phyloP scores from a whole-genome alignment of 2,329 filamentous ascomycete species.

The Monilinia fructigena region DNA sequence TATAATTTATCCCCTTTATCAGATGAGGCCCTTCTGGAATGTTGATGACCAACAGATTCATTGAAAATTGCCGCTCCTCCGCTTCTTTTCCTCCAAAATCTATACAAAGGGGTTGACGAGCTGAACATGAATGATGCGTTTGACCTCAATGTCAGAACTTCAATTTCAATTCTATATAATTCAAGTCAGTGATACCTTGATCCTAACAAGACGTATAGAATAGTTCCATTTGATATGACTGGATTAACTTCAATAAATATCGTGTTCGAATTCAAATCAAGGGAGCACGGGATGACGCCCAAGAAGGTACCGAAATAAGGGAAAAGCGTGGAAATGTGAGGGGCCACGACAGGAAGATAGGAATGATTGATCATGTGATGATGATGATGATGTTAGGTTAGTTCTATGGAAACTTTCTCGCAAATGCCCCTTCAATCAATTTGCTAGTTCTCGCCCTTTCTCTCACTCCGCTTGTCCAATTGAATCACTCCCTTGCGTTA shows the following conservation, averaged over 20 bases:
- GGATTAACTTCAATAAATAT: conserved; percentile 1
- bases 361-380: conserved; percentile 28
- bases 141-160: neutral
- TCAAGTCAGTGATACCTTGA: conserved; percentile 8
- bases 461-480: conserved; percentile 14
- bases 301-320: conserved; percentile 21
- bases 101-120: conserved; percentile 5
- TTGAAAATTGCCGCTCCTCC: neutral
- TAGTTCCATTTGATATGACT: neutral
- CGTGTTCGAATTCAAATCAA: conserved; percentile 8
- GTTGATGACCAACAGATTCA: conserved; percentile 17
- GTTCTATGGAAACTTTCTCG: neutral
- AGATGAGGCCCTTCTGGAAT: conserved; percentile 30
- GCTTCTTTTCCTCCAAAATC: conserved; percentile 4
- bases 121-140: conserved; percentile 10
- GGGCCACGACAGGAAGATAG: conserved; percentile 24
- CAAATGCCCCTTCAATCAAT: conserved; percentile 9
- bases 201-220: neutral
- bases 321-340: conserved; percentile 28
- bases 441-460: conserved; percentile 2
- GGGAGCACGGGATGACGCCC: conserved; percentile 18
- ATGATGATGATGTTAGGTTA: neutral
- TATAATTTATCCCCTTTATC: conserved; percentile 20
- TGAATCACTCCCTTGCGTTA: conserved; percentile 17
- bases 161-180: neutral